Evolutionary conservation across 2,329 filamentous ascomycete genomes (phyloP).

Genomic region (Pestalotiopsis sp.): DNA sequence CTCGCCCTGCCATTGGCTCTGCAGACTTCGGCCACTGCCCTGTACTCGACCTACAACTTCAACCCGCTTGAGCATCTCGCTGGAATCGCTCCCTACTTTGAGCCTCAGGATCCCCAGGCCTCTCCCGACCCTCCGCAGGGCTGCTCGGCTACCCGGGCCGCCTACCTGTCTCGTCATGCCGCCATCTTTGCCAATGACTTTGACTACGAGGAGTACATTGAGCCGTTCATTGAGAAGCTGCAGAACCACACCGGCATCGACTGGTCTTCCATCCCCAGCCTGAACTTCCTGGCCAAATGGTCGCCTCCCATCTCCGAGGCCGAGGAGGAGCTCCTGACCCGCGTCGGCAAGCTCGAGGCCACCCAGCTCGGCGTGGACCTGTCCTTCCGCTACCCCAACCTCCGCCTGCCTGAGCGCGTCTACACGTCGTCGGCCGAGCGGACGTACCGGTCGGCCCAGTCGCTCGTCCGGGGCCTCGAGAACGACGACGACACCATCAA

Average conservation of each 20-base stretch:
- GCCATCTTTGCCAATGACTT: constrained; percentile 64
- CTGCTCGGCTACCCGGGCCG: constrained; percentile 52
- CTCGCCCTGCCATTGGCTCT: constrained; percentile 13
- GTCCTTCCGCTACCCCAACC: constrained; percentile 57
- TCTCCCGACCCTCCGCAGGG: constrained; percentile 48
- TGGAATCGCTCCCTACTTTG: constrained; percentile 46
- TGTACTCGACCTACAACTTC: constrained; percentile 20
- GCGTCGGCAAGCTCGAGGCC: constrained; percentile 63
- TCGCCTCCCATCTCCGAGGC: constrained; percentile 56
- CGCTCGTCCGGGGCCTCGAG: constrained; percentile 60
- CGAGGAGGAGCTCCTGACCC: constrained; percentile 61
- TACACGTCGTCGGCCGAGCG: constrained; percentile 67
- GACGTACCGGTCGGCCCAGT: constrained; percentile 59
- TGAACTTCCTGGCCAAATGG: constrained; percentile 62
- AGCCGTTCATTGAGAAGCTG: constrained; percentile 60
- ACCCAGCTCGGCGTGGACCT: constrained; percentile 61
- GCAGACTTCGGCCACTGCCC: constrained; percentile 14
- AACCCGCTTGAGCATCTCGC: constrained; percentile 19
- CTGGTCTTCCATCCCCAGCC: constrained; percentile 56
- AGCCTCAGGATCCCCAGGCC: constrained; percentile 50
- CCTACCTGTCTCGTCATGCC: constrained; percentile 61
- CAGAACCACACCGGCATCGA: constrained; percentile 56
- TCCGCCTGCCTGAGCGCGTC: constrained; percentile 55
- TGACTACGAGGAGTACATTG: constrained; percentile 59
- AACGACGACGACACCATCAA: constrained; percentile 54